Percentiles rank a stretch among this genome's conserved stretches.
phyloP scores from a whole-genome alignment of 768 basidiomycete species.

The Hericium erinaceus region DNA sequence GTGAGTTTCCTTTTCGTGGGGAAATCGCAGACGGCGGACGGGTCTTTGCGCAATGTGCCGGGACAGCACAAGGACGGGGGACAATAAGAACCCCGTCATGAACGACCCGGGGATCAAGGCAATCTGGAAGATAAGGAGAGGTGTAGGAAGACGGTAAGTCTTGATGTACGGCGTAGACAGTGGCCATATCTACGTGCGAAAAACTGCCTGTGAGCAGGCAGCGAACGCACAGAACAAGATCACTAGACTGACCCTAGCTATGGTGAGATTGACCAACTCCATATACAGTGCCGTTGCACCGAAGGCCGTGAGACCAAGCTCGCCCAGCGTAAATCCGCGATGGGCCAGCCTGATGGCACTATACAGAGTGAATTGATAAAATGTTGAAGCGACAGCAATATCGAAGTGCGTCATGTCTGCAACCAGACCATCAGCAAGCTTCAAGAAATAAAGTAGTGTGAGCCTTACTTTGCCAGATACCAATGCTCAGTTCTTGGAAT shows the following conservation, averaged over 20 bases:
- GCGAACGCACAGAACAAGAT: too few relatives aligned
- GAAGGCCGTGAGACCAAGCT: slow-evolving; percentile 81
- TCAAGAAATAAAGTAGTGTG: neutral
- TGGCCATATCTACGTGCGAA: slow-evolving; percentile 60
- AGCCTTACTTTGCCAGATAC: slow-evolving; percentile 63
- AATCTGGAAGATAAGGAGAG: slow-evolving; percentile 84
- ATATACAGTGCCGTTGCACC: slow-evolving; percentile 81
- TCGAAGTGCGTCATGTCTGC: slow-evolving; percentile 76
- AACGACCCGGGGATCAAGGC: slow-evolving; percentile 90
- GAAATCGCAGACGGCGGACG: slow-evolving; percentile 68
- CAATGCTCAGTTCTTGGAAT: slow-evolving; percentile 32
- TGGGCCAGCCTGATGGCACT: slow-evolving; percentile 83
- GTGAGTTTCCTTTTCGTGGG: slow-evolving; percentile 74
- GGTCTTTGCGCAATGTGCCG: slow-evolving; percentile 87
- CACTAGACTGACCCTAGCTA: slow-evolving; percentile 52
- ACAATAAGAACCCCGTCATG: slow-evolving; percentile 89
- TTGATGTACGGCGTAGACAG: slow-evolving; percentile 75
- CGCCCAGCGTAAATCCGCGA: slow-evolving; percentile 92
- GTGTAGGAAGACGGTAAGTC: slow-evolving; percentile 88
- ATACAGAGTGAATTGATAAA: slow-evolving; percentile 91
- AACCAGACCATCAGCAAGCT: neutral
- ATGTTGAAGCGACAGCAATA: slow-evolving; percentile 57
- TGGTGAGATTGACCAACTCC: slow-evolving; percentile 80
- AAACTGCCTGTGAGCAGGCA: neutral
- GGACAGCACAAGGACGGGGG: slow-evolving; percentile 85